phyloP scores from a whole-genome alignment of 805 yeast species.

The Myxozyma udenii region DNA sequence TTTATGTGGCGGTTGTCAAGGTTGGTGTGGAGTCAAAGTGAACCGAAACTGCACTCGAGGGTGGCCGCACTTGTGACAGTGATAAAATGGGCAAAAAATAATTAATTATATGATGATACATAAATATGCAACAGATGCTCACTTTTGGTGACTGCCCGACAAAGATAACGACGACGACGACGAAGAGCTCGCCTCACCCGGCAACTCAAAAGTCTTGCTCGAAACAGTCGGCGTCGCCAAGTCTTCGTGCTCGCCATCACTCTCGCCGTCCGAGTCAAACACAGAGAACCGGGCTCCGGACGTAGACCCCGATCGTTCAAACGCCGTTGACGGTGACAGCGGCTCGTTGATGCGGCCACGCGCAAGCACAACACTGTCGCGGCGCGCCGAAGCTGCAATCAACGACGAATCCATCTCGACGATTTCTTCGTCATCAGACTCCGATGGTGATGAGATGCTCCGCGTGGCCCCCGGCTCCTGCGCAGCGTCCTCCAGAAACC shows the following conservation, averaged over 20 bases:
- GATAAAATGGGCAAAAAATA: no score
- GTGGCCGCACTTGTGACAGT: no score
- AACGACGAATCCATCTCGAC: slow-evolving; percentile 25
- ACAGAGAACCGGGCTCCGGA: neutral
- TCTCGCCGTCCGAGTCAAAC: neutral
- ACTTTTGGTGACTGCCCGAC: no score
- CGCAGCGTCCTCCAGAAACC: slow-evolving; percentile 6
- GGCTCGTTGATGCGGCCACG: slow-evolving; percentile 24
- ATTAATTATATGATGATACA: no score
- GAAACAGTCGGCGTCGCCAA: no score
- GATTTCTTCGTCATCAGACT: slow-evolving; percentile 21
- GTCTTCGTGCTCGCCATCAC: neutral
- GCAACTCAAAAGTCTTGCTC: no score
- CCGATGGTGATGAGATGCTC: slow-evolving; percentile 3
- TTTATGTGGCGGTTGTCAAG: no score
- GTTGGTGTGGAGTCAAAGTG: no score
- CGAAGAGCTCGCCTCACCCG: no score
- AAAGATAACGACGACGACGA: no score
- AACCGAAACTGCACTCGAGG: no score
- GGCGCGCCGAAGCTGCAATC: slow-evolving; percentile 17
- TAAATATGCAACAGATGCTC: no score
- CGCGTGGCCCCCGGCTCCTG: neutral
- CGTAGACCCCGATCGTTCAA: neutral
- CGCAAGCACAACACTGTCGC: slow-evolving; percentile 26
- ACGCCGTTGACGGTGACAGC: slow-evolving; percentile 7